These are phyloP conservation scores for Cladosporium halotolerans DNA, from an alignment of 2,329 filamentous ascomycete genomes.

Conservation along the genomic window DNA sequence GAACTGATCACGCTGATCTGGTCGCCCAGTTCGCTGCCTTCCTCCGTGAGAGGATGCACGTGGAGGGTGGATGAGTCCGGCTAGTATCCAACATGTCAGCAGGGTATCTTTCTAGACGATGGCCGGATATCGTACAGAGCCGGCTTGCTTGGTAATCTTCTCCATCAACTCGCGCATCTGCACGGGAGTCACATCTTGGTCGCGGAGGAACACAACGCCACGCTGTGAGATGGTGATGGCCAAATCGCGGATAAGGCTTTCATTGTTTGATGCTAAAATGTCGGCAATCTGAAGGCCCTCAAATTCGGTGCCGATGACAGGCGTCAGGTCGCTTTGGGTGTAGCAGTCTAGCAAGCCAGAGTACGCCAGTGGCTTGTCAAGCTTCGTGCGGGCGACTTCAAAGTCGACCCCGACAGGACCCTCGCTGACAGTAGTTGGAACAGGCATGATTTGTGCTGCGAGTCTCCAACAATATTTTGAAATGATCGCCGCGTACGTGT, in stretches of 20 bases:
- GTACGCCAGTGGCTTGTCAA: conserved; percentile 4
- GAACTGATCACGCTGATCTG: conserved; percentile 53
- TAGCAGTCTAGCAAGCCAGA: conserved; percentile 38
- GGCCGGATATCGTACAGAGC: conserved; percentile 28
- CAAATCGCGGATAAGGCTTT: conserved; percentile 15
- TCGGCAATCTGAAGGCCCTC: conserved; percentile 15
- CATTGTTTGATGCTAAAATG: conserved; percentile 13
- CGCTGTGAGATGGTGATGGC: conserved; percentile 38
- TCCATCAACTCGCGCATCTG: conserved; percentile 44
- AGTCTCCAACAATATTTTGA: too few relatives aligned
- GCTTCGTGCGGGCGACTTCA: not conserved
- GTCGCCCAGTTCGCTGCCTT: conserved; percentile 48
- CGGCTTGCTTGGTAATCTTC: conserved; percentile 39
- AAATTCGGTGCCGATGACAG: conserved; percentile 47
- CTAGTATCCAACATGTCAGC: conserved; percentile 18
- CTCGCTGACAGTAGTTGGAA: not conserved
- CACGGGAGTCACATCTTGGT: conserved; percentile 41
- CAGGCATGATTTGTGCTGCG: not conserved
- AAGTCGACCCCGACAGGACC: not conserved
- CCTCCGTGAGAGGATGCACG: conserved; percentile 50
- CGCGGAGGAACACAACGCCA: conserved; percentile 47
- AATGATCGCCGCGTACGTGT: too few relatives aligned
- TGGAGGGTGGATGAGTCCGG: conserved; percentile 48
- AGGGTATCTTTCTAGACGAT: not conserved
- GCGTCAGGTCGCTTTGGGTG: conserved; percentile 44